These are phyloP conservation scores for Candida albicans DNA, from an alignment of 1,139 yeast genomes.

Conservation along the genomic window DNA sequence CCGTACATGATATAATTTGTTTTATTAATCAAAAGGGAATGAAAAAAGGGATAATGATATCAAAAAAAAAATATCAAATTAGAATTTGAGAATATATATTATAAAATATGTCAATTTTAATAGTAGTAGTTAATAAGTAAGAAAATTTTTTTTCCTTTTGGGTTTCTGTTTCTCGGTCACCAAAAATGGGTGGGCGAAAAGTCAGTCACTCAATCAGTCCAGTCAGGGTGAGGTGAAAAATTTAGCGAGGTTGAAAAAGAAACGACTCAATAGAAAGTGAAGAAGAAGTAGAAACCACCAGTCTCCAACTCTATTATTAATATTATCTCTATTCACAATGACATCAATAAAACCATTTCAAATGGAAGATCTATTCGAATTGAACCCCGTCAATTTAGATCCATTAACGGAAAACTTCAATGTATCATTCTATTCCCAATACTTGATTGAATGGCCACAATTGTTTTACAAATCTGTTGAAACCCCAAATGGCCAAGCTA, in stretches of 20 bases:
- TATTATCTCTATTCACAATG: no score
- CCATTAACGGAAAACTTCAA: slow-evolving; percentile 90
- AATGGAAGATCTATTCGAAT: slow-evolving; percentile 73
- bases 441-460: slow-evolving; percentile 84
- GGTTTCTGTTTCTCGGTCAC: neutral
- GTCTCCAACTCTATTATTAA: neutral
- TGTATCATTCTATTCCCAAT: slow-evolving; percentile 78
- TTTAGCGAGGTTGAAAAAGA: neutral
- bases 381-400: slow-evolving; percentile 79
- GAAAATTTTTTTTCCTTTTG: slow-evolving; percentile 1
- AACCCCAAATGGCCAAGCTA: slow-evolving; percentile 34
- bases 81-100: no score
- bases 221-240: no score
- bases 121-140: no score
- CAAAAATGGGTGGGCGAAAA: no score
- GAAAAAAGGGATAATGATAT: slow-evolving; percentile 1
- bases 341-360: slow-evolving; percentile 82
- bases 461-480: slow-evolving; percentile 76
- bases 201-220: no score
- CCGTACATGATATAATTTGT: slow-evolving; percentile 62
- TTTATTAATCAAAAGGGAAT: neutral
- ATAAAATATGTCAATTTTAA: neutral
- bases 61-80: slow-evolving; percentile 6
- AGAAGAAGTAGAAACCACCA: neutral
- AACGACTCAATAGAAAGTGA: neutral